Base-by-base conservation (phyloP, 768 basidiomycete species). In the Tulasnella calospora region DNA sequence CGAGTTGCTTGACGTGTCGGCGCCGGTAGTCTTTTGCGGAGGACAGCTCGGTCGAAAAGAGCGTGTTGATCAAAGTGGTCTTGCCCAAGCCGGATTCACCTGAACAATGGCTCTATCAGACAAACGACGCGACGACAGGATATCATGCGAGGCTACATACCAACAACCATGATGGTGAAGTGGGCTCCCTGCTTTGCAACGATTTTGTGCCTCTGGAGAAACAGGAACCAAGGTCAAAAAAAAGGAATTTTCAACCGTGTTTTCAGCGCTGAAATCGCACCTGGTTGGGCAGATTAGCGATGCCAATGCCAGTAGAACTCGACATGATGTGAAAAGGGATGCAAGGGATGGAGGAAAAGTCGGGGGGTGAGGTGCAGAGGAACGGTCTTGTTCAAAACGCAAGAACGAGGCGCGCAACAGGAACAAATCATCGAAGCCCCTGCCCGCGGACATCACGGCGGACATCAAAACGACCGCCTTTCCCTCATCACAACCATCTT, bases 91-190 rank as follows among this genome's bases (percentile, higher is more conserved):
- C 98, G 80, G 95, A 97, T 87, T 99, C 98, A 85, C 95, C 95
- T 96, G 83, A 13, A 70, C 30, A 12, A 13, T 10, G 61, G 30
- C 30, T 2, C 13, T 9, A 1, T 67, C 33, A 67, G 61, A 67
- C 30, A 35, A 35, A 67, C 27, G 30, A 23, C 44, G 71, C 71
- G 71, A n/a, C 10, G 15, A 3, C 17, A 40, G 15, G 12, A n/a
- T 13, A 30, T 27, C 33, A 81, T 44, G 13, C 44, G 36, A 70
- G 23, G 27, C 74, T 38, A 84, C 93, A 84, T 82, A 95, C 98
- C 98, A 79, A 98, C 96, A 69, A 98, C 98, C 98, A 99, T 99
- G 83, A 99, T 90, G 78, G 98, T 99, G 87, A 98, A 98, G 87
- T 98, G 96, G 9, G 93, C 95, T 79, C 98, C 98, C 83, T 89